Conservation (phyloP, 768 basidiomycete genomes). For the Kwoniella europaea region DNA sequence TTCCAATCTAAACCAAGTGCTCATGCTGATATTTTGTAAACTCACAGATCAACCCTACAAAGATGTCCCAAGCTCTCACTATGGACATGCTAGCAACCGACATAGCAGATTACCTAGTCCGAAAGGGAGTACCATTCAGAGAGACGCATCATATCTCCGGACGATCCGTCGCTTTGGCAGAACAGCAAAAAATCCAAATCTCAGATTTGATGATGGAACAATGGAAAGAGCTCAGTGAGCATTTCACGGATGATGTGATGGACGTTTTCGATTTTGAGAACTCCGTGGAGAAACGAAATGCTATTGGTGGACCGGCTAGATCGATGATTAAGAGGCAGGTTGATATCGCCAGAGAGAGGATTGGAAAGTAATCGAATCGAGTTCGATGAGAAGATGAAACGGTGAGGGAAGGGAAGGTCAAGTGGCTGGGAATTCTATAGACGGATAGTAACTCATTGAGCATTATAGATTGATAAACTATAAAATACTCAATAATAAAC, state of each 20-base stretch:
- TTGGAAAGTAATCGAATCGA: slow-evolving; percentile 54
- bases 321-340: slow-evolving; percentile 86
- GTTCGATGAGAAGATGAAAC: not conserved
- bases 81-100: slow-evolving; percentile 99
- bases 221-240: slow-evolving; percentile 73
- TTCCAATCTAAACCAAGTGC: too few species aligned
- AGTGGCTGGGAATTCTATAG: too few species aligned
- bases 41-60: slow-evolving; percentile 78
- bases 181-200: slow-evolving; percentile 77
- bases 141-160: slow-evolving; percentile 99
- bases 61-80: slow-evolving; percentile 87
- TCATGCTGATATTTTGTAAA: not conserved
- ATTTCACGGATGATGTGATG: slow-evolving; percentile 81
- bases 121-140: slow-evolving; percentile 97
- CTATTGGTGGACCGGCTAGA: slow-evolving; percentile 88
- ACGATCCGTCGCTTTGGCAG: slow-evolving; percentile 91
- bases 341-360: slow-evolving; percentile 68
- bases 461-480: too few species aligned
- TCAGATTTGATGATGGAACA: slow-evolving; percentile 80
- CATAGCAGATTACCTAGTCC: slow-evolving; percentile 95
- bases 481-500: too few species aligned
- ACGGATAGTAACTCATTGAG: too few species aligned
- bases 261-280: slow-evolving; percentile 93
- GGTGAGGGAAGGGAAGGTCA: too few species aligned
- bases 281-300: slow-evolving; percentile 86